Evolutionary conservation across 208 protist genomes (phyloP).

Genomic region (Trypanosoma lewisi): DNA sequence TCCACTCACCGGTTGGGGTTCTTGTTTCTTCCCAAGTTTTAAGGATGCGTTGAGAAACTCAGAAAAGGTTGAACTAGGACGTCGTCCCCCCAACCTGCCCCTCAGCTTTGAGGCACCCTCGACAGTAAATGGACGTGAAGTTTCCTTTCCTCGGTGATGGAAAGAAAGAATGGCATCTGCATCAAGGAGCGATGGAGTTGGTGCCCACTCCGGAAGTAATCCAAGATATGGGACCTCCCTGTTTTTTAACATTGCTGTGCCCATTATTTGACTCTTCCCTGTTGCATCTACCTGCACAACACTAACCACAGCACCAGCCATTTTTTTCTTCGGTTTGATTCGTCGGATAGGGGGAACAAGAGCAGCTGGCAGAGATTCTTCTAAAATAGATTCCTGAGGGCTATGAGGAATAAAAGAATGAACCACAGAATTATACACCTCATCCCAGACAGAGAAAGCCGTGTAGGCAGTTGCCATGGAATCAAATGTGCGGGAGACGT

Average conservation of each 20-base stretch:
- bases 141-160: background rate
- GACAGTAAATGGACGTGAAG: background rate
- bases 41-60: constrained; percentile 15
- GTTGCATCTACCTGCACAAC: background rate
- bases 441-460: constrained; percentile 71
- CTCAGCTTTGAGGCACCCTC: background rate
- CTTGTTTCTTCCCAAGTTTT: background rate
- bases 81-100: background rate
- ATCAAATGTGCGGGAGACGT: constrained; percentile 60
- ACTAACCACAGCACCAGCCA: background rate
- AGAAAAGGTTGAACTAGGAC: constrained; percentile 18
- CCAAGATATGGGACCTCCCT: constrained; percentile 2
- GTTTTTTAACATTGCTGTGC: background rate
- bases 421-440: constrained; percentile 54
- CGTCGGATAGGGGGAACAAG: constrained; percentile 16
- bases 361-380: background rate
- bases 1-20: background rate
- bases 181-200: constrained; percentile 17
- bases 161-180: constrained; percentile 28
- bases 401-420: constrained; percentile 59
- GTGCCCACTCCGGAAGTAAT: constrained; percentile 23
- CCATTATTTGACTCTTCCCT: background rate
- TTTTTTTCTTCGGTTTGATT: background rate
- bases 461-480: constrained; percentile 59
- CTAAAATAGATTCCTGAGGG: background rate